A percentile compares a stretch with the other conserved stretches of the same genome.
Conservation (phyloP, 805 yeast species). For the Ogataea glucozyma region DNA sequence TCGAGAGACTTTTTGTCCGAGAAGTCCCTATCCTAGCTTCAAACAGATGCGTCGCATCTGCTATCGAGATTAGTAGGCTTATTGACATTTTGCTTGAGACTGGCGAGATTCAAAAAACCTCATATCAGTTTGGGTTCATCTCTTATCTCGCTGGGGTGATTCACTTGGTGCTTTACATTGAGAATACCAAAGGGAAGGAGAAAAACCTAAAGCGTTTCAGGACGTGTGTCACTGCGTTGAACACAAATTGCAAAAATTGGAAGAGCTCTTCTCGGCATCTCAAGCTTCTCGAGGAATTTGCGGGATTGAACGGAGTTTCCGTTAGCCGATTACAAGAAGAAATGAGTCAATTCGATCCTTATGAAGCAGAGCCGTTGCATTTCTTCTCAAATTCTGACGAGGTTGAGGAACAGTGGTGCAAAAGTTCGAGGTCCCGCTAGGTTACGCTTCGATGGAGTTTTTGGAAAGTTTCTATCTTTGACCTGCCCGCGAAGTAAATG, state of each 20-base stretch:
- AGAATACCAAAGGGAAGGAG: conserved; percentile 1
- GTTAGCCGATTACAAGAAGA: no score
- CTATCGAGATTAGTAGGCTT: conserved; percentile 18
- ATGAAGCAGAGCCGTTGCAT: no score
- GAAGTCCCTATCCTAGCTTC: conserved; percentile 15
- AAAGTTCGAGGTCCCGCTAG: no score
- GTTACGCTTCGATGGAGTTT: no score
- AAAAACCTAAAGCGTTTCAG: conserved; percentile 6
- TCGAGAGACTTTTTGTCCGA: conserved; percentile 26
- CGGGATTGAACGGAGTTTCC: no score
- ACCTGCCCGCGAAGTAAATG: no score
- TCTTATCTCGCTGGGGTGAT: conserved; percentile 19
- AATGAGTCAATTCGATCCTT: no score
- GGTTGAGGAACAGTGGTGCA: no score
- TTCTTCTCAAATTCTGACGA: no score
- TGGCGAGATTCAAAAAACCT: neutral
- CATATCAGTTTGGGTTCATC: conserved; percentile 17
- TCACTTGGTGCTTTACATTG: conserved; percentile 12
- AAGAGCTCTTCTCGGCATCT: conserved; percentile 7
- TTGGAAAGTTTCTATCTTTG: no score
- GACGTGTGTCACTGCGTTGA: conserved; percentile 17
- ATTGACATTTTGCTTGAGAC: conserved; percentile 3
- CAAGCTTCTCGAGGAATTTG: no score
- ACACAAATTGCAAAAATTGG: conserved; percentile 14
- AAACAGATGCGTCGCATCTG: conserved; percentile 22